Evolutionary conservation across 768 basidiomycete species (phyloP), one percentile per base, ranked within the genome.

Genomic region (Phaeotremella skinneri): DNA sequence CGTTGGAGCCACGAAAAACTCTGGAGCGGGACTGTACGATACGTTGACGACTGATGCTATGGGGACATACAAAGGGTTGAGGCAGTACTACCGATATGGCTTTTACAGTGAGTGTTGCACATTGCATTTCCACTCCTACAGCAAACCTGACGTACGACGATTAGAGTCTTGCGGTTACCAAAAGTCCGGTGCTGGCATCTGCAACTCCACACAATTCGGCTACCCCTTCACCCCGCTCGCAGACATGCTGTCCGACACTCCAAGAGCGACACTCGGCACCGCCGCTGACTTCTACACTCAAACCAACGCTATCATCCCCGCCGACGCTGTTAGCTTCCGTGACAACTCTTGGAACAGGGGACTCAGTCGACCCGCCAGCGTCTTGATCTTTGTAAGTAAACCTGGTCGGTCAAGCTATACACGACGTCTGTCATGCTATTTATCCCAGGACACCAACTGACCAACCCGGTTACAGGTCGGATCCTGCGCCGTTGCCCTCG

Each of bases 11-110:
- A 67, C 61, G 26, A 70, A 69, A 32, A 58, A 59, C 27, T 45
- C 70, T 21, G 56, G 62, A 13, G 56, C 41, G 20, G 72, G 73
- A n/a, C 42, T 75, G 25, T 74, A 69, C 54, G 56, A 69, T 54
- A 57, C 68, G 31, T 62, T 66, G 45, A 49, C 58, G 4, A 67
- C 64, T 17, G 64, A 68, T 26, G n/a, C 56, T 9, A 51, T 76
- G 49, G 75, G 75, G 20, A 37, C 41, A 20, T 59, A 62, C 17
- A 56, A 58, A 29, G 75, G 75, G 32, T 48, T 75, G 49, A 63
- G 72, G 37, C 67, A 69, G 52, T 57, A 70, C 47, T 76, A 76
- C 67, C 59, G 72, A 56, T 76, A 70, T 56, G 72, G 72, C 43
- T 47, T 75, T 17, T 70, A 73, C 62, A 63, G 72, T 73, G 52